Percentiles rank a stretch among this genome's conserved stretches.
These are phyloP conservation scores for Ricinus communis DNA, from an alignment of 345 rosid species.

Conservation along the genomic window DNA sequence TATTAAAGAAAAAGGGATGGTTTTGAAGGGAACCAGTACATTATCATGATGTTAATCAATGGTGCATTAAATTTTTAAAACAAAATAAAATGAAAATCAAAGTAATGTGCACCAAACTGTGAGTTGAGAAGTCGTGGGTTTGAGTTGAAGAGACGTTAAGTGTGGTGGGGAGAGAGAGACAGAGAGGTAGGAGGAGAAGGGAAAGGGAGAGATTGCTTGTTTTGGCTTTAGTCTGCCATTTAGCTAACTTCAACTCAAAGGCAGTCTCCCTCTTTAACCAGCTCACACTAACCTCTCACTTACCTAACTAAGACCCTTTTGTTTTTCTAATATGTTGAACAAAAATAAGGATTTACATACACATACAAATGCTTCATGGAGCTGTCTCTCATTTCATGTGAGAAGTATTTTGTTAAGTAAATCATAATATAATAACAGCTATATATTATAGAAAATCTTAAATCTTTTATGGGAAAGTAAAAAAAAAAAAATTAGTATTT, in stretches of 20 bases:
- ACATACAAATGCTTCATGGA: no score
- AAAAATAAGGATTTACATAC: no score
- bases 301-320: neutral
- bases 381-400: no score
- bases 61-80: no score
- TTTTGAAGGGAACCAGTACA: constrained; percentile 9
- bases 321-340: neutral
- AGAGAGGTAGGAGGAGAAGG: constrained; percentile 14
- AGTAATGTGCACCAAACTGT: constrained; percentile 63
- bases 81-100: neutral
- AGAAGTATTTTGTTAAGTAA: no score
- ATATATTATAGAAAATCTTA: no score
- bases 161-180: neutral
- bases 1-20: neutral
- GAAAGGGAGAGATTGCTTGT: constrained; percentile 19
- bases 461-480: no score
- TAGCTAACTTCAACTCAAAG: constrained; percentile 39
- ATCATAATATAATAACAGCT: no score
- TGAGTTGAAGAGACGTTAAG: constrained; percentile 62
- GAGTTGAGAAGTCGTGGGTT: constrained; percentile 72
- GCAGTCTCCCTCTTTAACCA: constrained; percentile 6
- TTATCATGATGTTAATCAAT: neutral
- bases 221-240: no score
- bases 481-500: no score
- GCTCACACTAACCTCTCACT: constrained; percentile 27